Evolutionary conservation across 2,329 filamentous ascomycete species (phyloP), one percentile per base, ranked within the genome.

Genomic region (Sporothrix euskadiensis): DNA sequence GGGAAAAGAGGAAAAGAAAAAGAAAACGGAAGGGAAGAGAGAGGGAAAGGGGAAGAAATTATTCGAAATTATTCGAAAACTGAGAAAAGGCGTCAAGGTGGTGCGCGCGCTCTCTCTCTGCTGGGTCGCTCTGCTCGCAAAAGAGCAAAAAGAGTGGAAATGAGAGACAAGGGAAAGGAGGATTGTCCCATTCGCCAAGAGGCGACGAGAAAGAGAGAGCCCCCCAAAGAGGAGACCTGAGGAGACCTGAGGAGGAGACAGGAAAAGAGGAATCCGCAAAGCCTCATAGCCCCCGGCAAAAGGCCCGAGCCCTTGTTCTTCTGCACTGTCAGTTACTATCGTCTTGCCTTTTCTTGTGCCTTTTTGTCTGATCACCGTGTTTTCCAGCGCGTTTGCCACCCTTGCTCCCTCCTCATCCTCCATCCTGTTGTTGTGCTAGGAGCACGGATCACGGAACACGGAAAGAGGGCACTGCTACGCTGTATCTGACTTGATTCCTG

Each of bases 161-260:
- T 59, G 35, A 71, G 26, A 63, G 35, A 61, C 35, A 71, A 49
- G 35, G 69, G 69, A 41, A 19, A 61, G 44, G 39, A 39, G 54
- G 54, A 71, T 44, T 32, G 26, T 68, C 65, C 65, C 44, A 68
- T 68, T 35, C 65, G 65, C 65, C 65, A 68, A 68, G 65, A 49
- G 65, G 65, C 30, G 65, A 30, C 41, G 30, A 68, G 26, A 68
- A 68, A 26, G 22, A 19, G 41, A 47, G 61, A 63, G 59, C 59
- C 63, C 9, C 63, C 63, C 26, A 44, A 49, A 26, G 30, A 52
- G 47, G 44, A 44, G 19, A 9, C 39, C 49, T 30, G 61, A 66
- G 61, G 61, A 66, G 35, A 44, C 61, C 35, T 35, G 35, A 26
- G 12, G 57, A 63, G 35, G 39, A 66, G 61, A 66, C 35, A 47